phyloP scores from a whole-genome alignment of 371 early-diverging fungal species.

The Apophysomyces variabilis region DNA sequence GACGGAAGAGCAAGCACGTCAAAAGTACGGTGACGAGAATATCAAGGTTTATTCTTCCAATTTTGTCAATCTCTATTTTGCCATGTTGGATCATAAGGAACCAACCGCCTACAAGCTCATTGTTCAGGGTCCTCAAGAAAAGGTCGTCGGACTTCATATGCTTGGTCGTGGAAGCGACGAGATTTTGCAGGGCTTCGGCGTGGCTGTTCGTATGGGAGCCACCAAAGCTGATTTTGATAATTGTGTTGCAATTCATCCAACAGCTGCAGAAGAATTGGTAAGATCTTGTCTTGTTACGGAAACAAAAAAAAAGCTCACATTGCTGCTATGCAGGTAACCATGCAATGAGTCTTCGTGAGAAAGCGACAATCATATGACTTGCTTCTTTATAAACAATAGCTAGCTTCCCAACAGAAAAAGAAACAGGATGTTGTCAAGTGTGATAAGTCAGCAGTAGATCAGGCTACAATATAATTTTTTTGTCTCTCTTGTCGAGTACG shows the following conservation, averaged over 20 bases:
- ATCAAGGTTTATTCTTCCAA: conserved; percentile 85
- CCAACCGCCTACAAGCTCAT: conserved; percentile 91
- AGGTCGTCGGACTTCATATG: conserved; percentile 96
- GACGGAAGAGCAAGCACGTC: conserved; percentile 83
- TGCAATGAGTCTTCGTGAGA: background rate
- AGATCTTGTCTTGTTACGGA: background rate
- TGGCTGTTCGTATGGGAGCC: conserved; percentile 92
- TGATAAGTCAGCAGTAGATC: no score
- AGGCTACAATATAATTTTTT: no score
- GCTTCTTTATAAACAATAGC: no score
- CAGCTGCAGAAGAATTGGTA: conserved; percentile 93
- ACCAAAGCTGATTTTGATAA: conserved; percentile 94
- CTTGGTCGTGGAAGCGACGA: conserved; percentile 94
- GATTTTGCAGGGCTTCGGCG: conserved; percentile 92
- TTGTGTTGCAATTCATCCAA: conserved; percentile 98
- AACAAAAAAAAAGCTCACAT: background rate
- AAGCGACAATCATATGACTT: no score
- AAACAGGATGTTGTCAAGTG: no score
- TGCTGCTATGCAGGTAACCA: background rate
- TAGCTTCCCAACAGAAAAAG: no score
- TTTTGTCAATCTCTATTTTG: conserved; percentile 93
- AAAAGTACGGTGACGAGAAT: conserved; percentile 76
- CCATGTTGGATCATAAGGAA: conserved; percentile 88
- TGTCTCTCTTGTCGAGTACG: no score
- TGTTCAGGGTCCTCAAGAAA: conserved; percentile 84